Evolutionary conservation across 148 eudicot species (phyloP), one percentile per base, ranked within the genome.

Genomic region (Salicornia ramosissima): DNA sequence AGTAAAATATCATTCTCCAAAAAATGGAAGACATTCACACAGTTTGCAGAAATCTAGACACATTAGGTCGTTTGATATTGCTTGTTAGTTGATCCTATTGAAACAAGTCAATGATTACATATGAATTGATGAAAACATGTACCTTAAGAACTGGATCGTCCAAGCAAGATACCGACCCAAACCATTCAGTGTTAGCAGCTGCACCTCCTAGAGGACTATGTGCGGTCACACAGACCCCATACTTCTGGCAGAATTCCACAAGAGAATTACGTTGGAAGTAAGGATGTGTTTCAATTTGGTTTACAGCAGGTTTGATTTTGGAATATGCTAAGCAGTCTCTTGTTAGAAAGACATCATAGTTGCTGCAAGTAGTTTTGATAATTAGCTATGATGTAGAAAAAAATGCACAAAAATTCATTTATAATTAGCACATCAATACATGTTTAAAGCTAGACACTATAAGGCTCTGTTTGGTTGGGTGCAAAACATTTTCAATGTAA

Each of bases 191-290:
- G 71, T 92, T 92, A 59, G 97, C 96, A 63, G 79, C 70, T 33
- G 97, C 83, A 34, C 97, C 97, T 15, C 97, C 97, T 28, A 92
- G 80, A 33, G 97, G 97, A n/a, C 96, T 92, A 77, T 92, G 97
- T 40, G 94, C 97, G 0, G 96, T 92, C 45, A 92, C 88, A 73
- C 86, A 82, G 58, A 92, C 65, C 2, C 88, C 90, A 28, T 92
- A 94, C 81, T 90, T 92, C 75, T 88, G 96, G 63, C 93, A 87
- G 80, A 92, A 90, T 68, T 86, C 86, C 75, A 92, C 94, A 33
- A 92, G 84, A 33, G 91, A 90, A 12, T 90, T 90, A 9, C 97
- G 96, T 54, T 92, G 96, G 79, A 92, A 92, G 77, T 92, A 92
- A 22, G 96, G 96, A 76, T 92, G 96, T 24, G 96, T 85, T 80